These are phyloP conservation scores for Kwoniella shandongensis DNA, from an alignment of 768 basidiomycete species.

Conservation along the genomic window DNA sequence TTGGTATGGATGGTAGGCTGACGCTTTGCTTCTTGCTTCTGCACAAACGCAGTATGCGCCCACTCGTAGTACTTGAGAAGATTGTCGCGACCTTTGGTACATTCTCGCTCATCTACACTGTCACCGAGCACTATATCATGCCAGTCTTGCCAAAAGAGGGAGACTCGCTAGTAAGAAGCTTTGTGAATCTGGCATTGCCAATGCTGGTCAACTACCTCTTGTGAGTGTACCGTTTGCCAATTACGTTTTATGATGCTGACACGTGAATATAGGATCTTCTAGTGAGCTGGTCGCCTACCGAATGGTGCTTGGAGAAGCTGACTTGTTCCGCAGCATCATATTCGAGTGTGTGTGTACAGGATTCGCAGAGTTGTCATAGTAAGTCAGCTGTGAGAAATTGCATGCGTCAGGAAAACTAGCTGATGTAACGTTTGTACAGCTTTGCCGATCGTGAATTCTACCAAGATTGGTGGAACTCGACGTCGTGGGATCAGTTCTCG, in stretches of 20 bases:
- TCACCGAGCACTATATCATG: constrained; percentile 90
- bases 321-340: constrained; percentile 45
- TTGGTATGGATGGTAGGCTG: too few relatives aligned
- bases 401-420: constrained; percentile 1
- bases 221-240: constrained; percentile 65
- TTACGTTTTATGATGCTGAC: constrained; percentile 15
- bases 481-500: constrained; percentile 94
- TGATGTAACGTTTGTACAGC: constrained; percentile 53
- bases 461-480: constrained; percentile 99
- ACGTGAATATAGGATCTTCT: constrained; percentile 48
- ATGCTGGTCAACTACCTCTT: constrained; percentile 72
- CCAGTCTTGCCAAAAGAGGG: constrained; percentile 62
- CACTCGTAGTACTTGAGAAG: constrained; percentile 72
- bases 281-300: constrained; percentile 33
- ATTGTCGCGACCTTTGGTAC: constrained; percentile 88
- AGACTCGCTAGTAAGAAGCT: constrained; percentile 58
- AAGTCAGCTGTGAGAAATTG: constrained; percentile 47
- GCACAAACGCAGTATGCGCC: constrained; percentile 60
- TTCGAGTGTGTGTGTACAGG: constrained; percentile 92
- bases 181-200: constrained; percentile 84
- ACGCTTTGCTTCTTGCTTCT: background rate
- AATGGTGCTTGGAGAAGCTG: background rate
- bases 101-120: constrained; percentile 76
- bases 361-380: constrained; percentile 91
- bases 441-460: constrained; percentile 99